Base-by-base conservation (phyloP, 495 filamentous ascomycete species). In the Penicillium robsamsonii region DNA sequence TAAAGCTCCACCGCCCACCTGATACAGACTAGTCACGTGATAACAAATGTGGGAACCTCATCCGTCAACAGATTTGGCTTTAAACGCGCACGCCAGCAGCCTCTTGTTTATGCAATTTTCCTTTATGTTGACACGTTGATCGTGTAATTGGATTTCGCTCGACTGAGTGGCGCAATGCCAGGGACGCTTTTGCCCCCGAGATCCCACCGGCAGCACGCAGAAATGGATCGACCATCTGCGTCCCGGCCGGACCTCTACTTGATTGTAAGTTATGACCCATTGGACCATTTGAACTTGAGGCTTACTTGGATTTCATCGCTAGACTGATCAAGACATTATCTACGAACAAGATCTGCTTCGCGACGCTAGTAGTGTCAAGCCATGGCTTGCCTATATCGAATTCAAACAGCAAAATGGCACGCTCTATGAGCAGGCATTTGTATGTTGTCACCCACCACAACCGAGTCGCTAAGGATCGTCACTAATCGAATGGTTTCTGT, bases 291-390 rank as follows among this genome's bases (percentile, higher is more conserved):
- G 6, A 35, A 42, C 9, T 24, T 24, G 12, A 43, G 40, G 43
- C 70, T 70, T 50, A 67, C 53, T 30, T 50, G 27, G 0, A 22
- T 47, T 33, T 11, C 15, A 33, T 40, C 38, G 11, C 56, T 31
- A 88, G 87, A 85, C 88, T 52, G 88, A 91, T 57, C 89, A 93
- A 68, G 95, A 99, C 72, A 85, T 87, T 35, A 81, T 96, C 30
- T 97, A 97, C 76, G 95, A 99, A 73, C 92, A 96, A 73, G 95
- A 99, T 75, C 84, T 99, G 44, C 75, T 92, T 41, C 87, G 92
- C 56, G 87, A 94, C 71, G 86, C 86, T 8, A 88, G 86, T 61
- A 94, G 84, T 67, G 85, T 92, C 59, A 96, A 94, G 72, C 93
- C 94, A 69, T 99, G 95, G 95, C 80, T 97, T 53, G 86, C 89